Conservation (phyloP, 305 asterid genomes). For the Solanum aculeatissimum region DNA sequence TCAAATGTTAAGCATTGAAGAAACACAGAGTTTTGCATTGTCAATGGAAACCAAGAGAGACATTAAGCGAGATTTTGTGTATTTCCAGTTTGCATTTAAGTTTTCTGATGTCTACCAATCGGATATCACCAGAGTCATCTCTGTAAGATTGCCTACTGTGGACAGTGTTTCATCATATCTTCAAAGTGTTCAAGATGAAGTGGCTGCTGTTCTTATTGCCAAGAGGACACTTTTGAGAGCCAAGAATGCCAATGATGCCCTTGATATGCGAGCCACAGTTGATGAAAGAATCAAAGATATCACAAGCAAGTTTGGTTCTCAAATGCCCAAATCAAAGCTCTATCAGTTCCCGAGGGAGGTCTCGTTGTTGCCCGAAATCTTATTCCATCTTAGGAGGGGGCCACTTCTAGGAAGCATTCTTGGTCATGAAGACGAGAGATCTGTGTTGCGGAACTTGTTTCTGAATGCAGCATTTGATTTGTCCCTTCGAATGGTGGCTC, state of each 20-base stretch:
- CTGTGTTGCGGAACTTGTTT: conserved; percentile 69
- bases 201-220: conserved; percentile 81
- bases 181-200: conserved; percentile 87
- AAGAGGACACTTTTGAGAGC: conserved; percentile 81
- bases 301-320: conserved; percentile 67
- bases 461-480: conserved; percentile 86
- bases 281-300: conserved; percentile 90
- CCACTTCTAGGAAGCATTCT: conserved; percentile 83
- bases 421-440: conserved; percentile 92
- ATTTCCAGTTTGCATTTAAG: conserved; percentile 72
- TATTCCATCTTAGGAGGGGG: conserved; percentile 85
- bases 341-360: conserved; percentile 81
- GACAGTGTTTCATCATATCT: conserved; percentile 76
- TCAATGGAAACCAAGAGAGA: conserved; percentile 68
- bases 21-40: conserved; percentile 76
- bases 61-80: conserved; percentile 79
- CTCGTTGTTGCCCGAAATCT: conserved; percentile 61
- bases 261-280: conserved; percentile 56
- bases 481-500: conserved; percentile 91
- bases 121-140: conserved; percentile 81
- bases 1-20: conserved; percentile 83
- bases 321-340: conserved; percentile 69
- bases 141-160: conserved; percentile 71
- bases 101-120: conserved; percentile 77
- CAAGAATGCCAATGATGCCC: conserved; percentile 44